Percentiles rank a stretch among this genome's conserved stretches.
Evolutionary conservation across 768 basidiomycete genomes (phyloP).

Genomic region (Panaeolus cyanescens): DNA sequence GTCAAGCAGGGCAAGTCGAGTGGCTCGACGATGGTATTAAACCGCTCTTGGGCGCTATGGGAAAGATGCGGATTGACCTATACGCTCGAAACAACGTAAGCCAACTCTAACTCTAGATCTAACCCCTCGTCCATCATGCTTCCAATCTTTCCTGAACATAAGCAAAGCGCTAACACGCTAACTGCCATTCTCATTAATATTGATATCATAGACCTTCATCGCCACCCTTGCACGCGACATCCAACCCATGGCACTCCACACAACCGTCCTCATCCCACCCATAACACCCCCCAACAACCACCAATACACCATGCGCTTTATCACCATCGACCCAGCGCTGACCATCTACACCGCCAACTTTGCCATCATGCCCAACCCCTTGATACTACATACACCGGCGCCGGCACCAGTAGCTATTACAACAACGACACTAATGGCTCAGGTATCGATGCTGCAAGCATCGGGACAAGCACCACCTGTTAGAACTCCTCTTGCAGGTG

Average conservation of each 20-base stretch:
- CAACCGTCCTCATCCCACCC: conserved; percentile 34
- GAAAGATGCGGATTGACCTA: conserved; percentile 46
- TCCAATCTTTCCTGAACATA: too few species aligned
- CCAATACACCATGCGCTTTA: conserved; percentile 35
- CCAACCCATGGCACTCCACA: conserved; percentile 30
- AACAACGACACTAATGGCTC: too few species aligned
- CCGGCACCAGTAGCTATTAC: conserved; percentile 8
- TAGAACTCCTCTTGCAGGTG: not conserved
- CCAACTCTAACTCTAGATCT: conserved; percentile 1
- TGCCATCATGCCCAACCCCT: conserved; percentile 31
- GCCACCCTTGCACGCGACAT: conserved; percentile 46
- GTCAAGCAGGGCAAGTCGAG: conserved; percentile 38
- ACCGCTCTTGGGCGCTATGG: conserved; percentile 45
- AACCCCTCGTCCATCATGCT: not conserved
- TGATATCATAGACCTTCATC: conserved; percentile 36
- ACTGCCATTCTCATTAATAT: not conserved
- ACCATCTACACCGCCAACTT: conserved; percentile 57
- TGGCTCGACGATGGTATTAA: conserved; percentile 52
- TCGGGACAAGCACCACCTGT: not conserved
- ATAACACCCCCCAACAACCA: conserved; percentile 24
- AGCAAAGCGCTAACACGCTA: too few species aligned
- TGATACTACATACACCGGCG: conserved; percentile 12
- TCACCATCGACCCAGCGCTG: conserved; percentile 23
- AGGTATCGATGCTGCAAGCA: too few species aligned
- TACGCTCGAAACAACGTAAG: conserved; percentile 45